A percentile compares a stretch with the other conserved stretches of the same genome.
These are phyloP conservation scores for Tephrocybe sp. DNA, from an alignment of 768 basidiomycete genomes.

Conservation along the genomic window DNA sequence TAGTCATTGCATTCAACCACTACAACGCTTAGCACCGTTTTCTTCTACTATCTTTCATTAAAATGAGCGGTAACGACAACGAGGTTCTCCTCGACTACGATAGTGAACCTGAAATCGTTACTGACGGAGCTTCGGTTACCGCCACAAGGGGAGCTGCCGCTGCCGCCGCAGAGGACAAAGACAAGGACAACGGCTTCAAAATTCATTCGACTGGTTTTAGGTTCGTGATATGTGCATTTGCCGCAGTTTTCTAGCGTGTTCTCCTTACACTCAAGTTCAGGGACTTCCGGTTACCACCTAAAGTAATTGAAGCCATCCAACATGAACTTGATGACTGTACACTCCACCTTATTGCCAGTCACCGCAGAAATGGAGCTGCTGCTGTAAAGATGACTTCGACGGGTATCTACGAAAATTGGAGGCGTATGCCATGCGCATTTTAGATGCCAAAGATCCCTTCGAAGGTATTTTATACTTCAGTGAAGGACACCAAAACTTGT, in stretches of 20 bases:
- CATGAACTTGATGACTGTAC: no score
- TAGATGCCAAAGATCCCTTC: conserved; percentile 99
- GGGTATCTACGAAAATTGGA: conserved; percentile 98
- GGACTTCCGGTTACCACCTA: conserved; percentile 97
- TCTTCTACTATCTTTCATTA: conserved; percentile 23
- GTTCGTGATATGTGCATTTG: conserved; percentile 43
- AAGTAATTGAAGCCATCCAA: no score
- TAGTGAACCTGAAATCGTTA: conserved; percentile 79
- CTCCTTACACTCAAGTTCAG: conserved; percentile 36
- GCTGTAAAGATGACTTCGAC: no score
- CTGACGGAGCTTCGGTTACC: conserved; percentile 50
- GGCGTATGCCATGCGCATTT: no score
- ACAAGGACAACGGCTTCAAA: conserved; percentile 90
- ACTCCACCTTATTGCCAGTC: no score
- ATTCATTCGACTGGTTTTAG: conserved; percentile 99
- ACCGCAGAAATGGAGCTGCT: no score
- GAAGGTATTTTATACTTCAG: conserved; percentile 63
- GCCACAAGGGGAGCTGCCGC: conserved; percentile 48
- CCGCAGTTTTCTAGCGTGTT: conserved; percentile 6
- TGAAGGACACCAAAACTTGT: neutral
- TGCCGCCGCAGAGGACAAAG: conserved; percentile 50
- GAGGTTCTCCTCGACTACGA: conserved; percentile 95
- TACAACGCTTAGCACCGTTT: conserved; percentile 26
- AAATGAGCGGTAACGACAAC: conserved; percentile 82
- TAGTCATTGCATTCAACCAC: conserved; percentile 19